Evolutionary conservation across 129 eudicot species (phyloP), one percentile per base, ranked within the genome.

Genomic region (Cynara cardunculus): DNA sequence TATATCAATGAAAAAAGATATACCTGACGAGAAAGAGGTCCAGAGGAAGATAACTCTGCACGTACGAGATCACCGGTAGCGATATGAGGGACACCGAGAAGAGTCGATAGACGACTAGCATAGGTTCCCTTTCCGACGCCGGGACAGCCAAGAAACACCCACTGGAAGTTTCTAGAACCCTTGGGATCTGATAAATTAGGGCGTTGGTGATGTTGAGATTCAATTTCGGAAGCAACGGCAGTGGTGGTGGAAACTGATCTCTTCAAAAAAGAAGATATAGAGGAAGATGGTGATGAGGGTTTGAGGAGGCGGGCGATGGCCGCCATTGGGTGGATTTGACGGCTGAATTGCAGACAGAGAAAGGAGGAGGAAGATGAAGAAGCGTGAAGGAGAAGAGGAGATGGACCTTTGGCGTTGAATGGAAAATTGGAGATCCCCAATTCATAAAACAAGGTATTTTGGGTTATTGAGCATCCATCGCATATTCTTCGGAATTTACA

Each of bases 11-110:
- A 41, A 2, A 41, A 4, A 18, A 44, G 14, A 73, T 28, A 21
- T 82, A 90, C 99, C 89, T 96, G 95, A 41, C 34, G 39, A 19
- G 99, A 88, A 22, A 96, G 90, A 25, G 99, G 92, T 0, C 95
- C 90, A 21, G 86, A 70, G 1, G 93, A 89, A 34, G 90, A 62
- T 14, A 96, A 87, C 73, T 93, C 98, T 10, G 91, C 89, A 6
- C 99, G 91, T 13, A 96, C 98, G 70, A 96, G 99, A 89, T 96
- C 99, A 13, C 99, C 99, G 78, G 99, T 96, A 74, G 99, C 98
- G 83, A 96, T 96, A 80, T 96, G 99, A 72, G 99, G 98, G 49
- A 92, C 97, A 11, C 98, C 97, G 21, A 96, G 91, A 61, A 89
- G 92, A 26, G 65, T 74, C 4, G 98, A 96, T 16, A 96, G 89